Conservation (phyloP, 441 rosid genomes). For the Gossypium gossypioides region DNA sequence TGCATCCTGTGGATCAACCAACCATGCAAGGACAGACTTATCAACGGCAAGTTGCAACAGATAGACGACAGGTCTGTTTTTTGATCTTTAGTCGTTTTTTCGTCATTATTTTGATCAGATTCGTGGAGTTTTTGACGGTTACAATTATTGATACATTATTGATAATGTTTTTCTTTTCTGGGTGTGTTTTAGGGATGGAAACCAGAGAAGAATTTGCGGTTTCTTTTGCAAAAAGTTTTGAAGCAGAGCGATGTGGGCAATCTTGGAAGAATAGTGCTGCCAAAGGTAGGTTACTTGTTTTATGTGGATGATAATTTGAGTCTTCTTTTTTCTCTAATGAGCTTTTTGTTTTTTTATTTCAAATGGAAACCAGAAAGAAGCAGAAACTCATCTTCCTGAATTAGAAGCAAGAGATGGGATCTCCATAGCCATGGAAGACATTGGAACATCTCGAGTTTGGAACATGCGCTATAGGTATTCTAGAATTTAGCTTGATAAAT, state of each 20-base stretch:
- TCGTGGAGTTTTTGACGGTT: neutral
- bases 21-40: slow-evolving; percentile 29
- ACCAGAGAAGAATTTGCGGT: slow-evolving; percentile 78
- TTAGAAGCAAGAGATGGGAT: slow-evolving; percentile 93
- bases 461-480: slow-evolving; percentile 90
- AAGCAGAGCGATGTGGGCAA: slow-evolving; percentile 97
- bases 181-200: slow-evolving; percentile 45
- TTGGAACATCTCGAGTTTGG: slow-evolving; percentile 90
- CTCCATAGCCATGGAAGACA: slow-evolving; percentile 89
- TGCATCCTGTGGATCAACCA: slow-evolving; percentile 18
- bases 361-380: slow-evolving; percentile 49
- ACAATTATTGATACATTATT: neutral
- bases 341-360: neutral
- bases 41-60: slow-evolving; percentile 44
- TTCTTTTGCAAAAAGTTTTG: slow-evolving; percentile 85
- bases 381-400: slow-evolving; percentile 90
- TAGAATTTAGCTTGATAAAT: neutral
- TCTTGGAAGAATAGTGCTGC: slow-evolving; percentile 87
- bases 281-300: slow-evolving; percentile 43
- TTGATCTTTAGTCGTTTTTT: neutral
- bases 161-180: neutral
- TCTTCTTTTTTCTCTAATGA: neutral
- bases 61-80: slow-evolving; percentile 54
- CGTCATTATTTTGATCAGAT: neutral
- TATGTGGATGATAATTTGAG: neutral